Evolutionary conservation across 1,284 basidiomycete genomes (phyloP).

Genomic region (Austroboletus niveus): DNA sequence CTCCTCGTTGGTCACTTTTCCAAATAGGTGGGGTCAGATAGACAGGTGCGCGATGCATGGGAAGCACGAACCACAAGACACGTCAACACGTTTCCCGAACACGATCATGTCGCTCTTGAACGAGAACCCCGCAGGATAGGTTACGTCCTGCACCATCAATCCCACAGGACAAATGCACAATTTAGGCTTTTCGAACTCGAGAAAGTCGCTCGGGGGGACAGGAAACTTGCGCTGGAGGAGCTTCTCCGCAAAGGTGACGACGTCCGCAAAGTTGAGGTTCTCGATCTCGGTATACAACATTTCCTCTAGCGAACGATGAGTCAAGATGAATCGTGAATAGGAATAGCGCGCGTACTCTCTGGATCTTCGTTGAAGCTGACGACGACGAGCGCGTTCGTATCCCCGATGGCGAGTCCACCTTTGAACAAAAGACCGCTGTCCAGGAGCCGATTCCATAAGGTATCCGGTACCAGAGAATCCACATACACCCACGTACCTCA

Average conservation of each 20-base stretch:
- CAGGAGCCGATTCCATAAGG: background rate
- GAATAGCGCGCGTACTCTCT: background rate
- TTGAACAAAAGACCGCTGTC: conserved; percentile 5
- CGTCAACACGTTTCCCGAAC: conserved; percentile 4
- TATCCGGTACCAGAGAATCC: background rate
- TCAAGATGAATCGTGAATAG: background rate
- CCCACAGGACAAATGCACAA: conserved; percentile 1
- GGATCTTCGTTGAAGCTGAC: conserved; percentile 11
- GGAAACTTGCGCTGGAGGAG: conserved; percentile 3
- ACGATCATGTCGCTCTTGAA: conserved; percentile 8
- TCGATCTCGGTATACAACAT: conserved; percentile 7
- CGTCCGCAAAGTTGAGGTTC: conserved; percentile 7
- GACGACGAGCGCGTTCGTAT: background rate
- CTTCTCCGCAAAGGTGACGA: conserved; percentile 9
- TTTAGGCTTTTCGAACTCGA: conserved; percentile 6
- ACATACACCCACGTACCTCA: background rate
- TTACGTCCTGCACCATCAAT: background rate
- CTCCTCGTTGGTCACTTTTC: background rate
- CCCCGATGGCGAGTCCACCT: conserved; percentile 5
- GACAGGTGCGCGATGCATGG: background rate
- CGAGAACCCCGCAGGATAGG: conserved; percentile 9
- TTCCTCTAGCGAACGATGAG: conserved; percentile 4
- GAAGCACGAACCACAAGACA: conserved; percentile 4
- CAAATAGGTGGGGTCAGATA: background rate
- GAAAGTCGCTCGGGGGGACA: conserved; percentile 7